Base-by-base conservation (phyloP, 2,329 filamentous ascomycete genomes). In the Xylaria polymorpha region DNA sequence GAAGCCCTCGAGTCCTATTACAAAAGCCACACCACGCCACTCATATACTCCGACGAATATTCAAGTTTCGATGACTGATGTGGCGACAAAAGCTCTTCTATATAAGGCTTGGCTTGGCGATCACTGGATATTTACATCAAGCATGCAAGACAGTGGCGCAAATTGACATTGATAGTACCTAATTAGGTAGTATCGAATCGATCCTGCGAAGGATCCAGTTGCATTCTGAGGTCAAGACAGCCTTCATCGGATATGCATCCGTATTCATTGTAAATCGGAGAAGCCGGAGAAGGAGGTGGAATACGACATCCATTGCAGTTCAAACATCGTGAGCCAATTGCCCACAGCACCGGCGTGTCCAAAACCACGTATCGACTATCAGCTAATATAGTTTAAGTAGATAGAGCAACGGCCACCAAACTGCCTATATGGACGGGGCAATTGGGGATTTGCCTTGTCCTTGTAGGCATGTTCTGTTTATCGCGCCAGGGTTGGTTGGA, bases 11-110 rank as follows among this genome's bases (percentile, higher is more conserved):
- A 9, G 22, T 41, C 15, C 22, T n/a, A 20, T 58, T n/a, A 18
- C 37, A 59, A 25, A 59, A 57, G 51, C 61, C 55, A 59, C 44
- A 43, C 41, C n/a, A 37, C 41, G 50, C 48, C 57, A 55, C 25
- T 18, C 14, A 29, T 39, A 58, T 46, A 15, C 39, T 14, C 29
- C 22, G 46, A 46, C 9, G 39, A 20, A 55, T 20, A 39, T 41
- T 64, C 7, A 29, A 22, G 37, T 6, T 37, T 55, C 39, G 37
- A 61, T n/a, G 57, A 35, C 25, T 61, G 39, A 32, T 48, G 43
- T 39, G 12, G n/a, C 32, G 35, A 12, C 7, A 37, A 37, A 12
- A 5, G 2, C 14, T 32, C 29, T 25, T 53, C n/a, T 53, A 41
- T 41, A n/a, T 32, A 8, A 22, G 5, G 32, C n/a, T 56, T 56